Evolutionary conservation across 768 basidiomycete genomes (phyloP), one percentile per base, ranked within the genome.

Genomic region (Mycena maculata): DNA sequence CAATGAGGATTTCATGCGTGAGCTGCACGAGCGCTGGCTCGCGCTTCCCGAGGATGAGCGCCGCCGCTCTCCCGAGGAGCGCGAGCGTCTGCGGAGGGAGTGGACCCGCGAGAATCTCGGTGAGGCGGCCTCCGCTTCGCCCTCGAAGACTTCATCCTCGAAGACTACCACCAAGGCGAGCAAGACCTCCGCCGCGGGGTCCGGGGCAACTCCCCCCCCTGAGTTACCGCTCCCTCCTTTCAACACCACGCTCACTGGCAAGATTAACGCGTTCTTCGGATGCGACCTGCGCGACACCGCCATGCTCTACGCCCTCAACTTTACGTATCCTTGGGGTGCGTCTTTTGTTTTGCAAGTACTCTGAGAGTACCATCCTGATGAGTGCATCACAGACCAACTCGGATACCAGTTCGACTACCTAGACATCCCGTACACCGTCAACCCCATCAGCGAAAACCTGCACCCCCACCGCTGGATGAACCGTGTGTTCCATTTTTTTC

Each of bases 251-350:
- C 76, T 84, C 7, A 87, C 87, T 64, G 88, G 83, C 10, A 85
- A 85, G 8, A 82, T 90, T 54, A 84, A 89, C 66, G 73, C 84
- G 6, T 68, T 84, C 87, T 90, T 89, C 48, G 87, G 88, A 8
- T 93, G 92, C 76, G 80, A 87, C 61, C 72, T 92, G n/a, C 83
- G 86, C 56, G 85, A 88, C 68, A 86, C 88, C 78, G 36, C 38
- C 76, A 68, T 89, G 28, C 90, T 92, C 75, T 92, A 92, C 69
- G 90, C 91, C 20, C 55, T 87, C 63, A 93, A 92, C 72, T 92
- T 82, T 71, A 90, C 91, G 0, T 88, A 83, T 74, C 92, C 92
- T 1, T 86, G 83, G 84, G 33, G 56, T 53, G 20, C 23, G 59
- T 49, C 16, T 22, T n/a, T 33, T 45, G 12, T 31, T 2, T 33